Percentiles rank a stretch among this genome's conserved stretches.
phyloP scores from a whole-genome alignment of 345 rosid genomes.

The Lumnitzera littorea region DNA sequence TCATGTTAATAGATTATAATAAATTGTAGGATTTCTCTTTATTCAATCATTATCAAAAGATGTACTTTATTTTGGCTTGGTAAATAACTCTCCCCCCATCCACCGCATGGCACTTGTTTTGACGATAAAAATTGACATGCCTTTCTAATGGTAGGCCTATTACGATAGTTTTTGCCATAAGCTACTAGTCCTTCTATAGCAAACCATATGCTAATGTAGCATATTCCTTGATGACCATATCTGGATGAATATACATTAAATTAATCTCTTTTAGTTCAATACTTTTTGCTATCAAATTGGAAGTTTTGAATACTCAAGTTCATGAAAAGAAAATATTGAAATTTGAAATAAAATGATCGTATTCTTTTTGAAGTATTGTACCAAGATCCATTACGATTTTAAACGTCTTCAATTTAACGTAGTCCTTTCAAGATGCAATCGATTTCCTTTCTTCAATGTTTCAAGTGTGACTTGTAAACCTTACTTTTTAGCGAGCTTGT shows the following conservation, averaged over 20 bases:
- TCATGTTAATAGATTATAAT: too few species aligned
- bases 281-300: not conserved
- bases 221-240: slow-evolving; percentile 68
- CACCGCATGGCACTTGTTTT: slow-evolving; percentile 46
- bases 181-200: slow-evolving; percentile 46
- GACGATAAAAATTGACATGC: slow-evolving; percentile 47
- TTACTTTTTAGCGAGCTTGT: too few species aligned
- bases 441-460: slow-evolving; percentile 29
- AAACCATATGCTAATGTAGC: slow-evolving; percentile 57
- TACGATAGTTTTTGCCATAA: slow-evolving; percentile 27
- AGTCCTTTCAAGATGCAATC: slow-evolving; percentile 28
- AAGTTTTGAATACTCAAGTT: too few species aligned
- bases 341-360: not conserved
- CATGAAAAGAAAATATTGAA: too few species aligned
- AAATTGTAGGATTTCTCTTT: too few species aligned
- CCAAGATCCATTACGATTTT: slow-evolving; percentile 49
- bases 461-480: slow-evolving; percentile 30
- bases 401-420: slow-evolving; percentile 32
- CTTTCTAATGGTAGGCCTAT: slow-evolving; percentile 26
- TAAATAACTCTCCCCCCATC: slow-evolving; percentile 68
- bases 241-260: slow-evolving; percentile 10
- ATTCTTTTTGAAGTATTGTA: not conserved
- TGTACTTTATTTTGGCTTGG: slow-evolving; percentile 45
- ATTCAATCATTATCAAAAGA: too few species aligned
- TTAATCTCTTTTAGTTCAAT: not conserved